phyloP scores from a whole-genome alignment of 352 stramenopile genomes.

The Thalassiosira hispida region DNA sequence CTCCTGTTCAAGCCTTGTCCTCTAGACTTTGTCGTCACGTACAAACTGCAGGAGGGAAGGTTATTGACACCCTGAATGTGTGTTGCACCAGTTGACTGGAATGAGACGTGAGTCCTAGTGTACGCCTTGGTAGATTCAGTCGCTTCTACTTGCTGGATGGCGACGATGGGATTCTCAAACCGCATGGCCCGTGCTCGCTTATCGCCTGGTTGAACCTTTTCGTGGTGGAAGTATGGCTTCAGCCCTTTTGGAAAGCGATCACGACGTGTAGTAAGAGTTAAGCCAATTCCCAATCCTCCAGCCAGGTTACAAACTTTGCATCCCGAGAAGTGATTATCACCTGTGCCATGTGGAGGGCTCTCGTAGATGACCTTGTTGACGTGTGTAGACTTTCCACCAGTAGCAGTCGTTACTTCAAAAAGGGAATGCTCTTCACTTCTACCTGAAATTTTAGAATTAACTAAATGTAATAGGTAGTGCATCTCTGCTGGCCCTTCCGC shows the following conservation, averaged over 20 bases:
- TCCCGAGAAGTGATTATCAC: conserved; percentile 23
- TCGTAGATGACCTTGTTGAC: conserved; percentile 12
- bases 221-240: conserved; percentile 7
- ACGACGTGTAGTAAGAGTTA: neutral
- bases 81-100: conserved; percentile 4
- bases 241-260: neutral
- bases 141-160: neutral
- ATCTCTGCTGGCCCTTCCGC: conserved; percentile 13
- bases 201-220: neutral
- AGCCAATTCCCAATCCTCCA: conserved; percentile 2
- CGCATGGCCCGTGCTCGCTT: neutral
- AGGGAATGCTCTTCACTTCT: neutral
- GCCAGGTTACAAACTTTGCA: neutral
- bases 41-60: neutral
- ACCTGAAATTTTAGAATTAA: neutral
- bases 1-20: too few species aligned
- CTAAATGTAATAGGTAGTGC: conserved; percentile 3
- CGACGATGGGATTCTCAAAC: conserved; percentile 14
- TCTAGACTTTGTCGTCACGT: too few species aligned
- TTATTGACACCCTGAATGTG: conserved; percentile 6
- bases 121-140: conserved; percentile 10
- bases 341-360: neutral
- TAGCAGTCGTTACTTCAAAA: neutral
- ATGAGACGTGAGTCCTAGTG: conserved; percentile 5
- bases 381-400: neutral